phyloP scores from a whole-genome alignment of 2,329 filamentous ascomycete genomes.

The Pezicula carpinea region DNA sequence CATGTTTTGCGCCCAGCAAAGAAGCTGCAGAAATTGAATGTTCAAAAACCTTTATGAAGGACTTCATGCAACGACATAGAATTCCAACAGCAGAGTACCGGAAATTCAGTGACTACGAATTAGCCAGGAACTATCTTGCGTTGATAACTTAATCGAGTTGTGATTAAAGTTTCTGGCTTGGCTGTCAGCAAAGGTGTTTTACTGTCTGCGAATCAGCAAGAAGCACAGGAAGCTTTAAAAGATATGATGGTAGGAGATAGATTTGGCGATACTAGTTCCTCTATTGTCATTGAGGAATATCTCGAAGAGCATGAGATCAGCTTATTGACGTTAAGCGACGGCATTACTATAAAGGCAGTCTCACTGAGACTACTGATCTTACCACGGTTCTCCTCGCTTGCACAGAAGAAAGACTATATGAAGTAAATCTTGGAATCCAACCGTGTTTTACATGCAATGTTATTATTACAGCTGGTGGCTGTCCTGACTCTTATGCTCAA shows the following conservation, averaged over 20 bases:
- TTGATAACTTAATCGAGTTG: conserved; percentile 62
- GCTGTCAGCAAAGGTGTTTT: conserved; percentile 92
- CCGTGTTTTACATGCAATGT: conserved; percentile 76
- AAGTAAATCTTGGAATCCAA: conserved; percentile 61
- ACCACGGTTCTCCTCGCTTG: conserved; percentile 82
- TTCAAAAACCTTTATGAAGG: conserved; percentile 93
- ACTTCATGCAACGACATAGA: conserved; percentile 84
- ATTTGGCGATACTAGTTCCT: conserved; percentile 77
- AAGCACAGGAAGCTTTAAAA: conserved; percentile 72
- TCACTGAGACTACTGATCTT: conserved; percentile 72
- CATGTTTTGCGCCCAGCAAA: conserved; percentile 77
- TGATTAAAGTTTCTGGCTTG: conserved; percentile 86
- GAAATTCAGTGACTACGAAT: conserved; percentile 73
- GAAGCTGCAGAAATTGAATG: conserved; percentile 84
- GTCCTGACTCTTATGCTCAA: conserved; percentile 78
- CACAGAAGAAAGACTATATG: conserved; percentile 65
- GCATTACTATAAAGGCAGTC: conserved; percentile 71
- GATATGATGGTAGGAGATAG: conserved; percentile 83
- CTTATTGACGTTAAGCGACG: conserved; percentile 83
- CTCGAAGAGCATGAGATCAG: conserved; percentile 83
- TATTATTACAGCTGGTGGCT: conserved; percentile 81
- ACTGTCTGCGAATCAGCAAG: conserved; percentile 64
- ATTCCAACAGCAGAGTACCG: conserved; percentile 89
- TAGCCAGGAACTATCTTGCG: conserved; percentile 64
- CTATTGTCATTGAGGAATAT: conserved; percentile 90